These are phyloP conservation scores for Geranium brycei DNA, from an alignment of 345 rosid species.

Conservation along the genomic window DNA sequence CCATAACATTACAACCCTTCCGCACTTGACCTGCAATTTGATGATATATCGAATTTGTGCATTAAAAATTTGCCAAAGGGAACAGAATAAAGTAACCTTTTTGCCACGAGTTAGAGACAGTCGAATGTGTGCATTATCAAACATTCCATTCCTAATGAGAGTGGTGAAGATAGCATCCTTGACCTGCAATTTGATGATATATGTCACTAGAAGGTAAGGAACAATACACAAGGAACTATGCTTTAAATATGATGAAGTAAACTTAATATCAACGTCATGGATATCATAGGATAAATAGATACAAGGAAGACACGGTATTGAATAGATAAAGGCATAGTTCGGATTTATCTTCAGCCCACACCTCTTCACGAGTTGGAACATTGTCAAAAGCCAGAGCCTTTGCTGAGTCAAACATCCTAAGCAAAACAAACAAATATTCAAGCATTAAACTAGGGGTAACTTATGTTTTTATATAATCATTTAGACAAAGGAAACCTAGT, in stretches of 20 bases:
- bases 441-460: neutral
- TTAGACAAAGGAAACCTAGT: neutral
- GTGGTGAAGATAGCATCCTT: constrained; percentile 77
- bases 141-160: constrained; percentile 72
- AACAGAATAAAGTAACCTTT: constrained; percentile 32
- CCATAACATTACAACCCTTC: too few relatives aligned
- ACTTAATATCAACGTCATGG: neutral
- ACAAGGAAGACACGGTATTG: neutral
- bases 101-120: constrained; percentile 79
- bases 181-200: constrained; percentile 26
- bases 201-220: neutral
- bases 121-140: constrained; percentile 72
- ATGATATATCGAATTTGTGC: too few relatives aligned
- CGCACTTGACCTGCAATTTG: too few relatives aligned
- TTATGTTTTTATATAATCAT: neutral
- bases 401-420: constrained; percentile 77
- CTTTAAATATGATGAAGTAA: neutral
- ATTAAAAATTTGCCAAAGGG: neutral
- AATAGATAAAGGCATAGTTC: neutral
- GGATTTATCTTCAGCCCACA: constrained; percentile 13
- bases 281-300: neutral
- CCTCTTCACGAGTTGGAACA: constrained; percentile 70
- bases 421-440: constrained; percentile 11
- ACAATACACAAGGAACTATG: neutral
- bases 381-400: constrained; percentile 74